Percentiles rank a stretch among this genome's conserved stretches.
These are phyloP conservation scores for Colletotrichum lentis DNA, from an alignment of 2,329 filamentous ascomycete species.

Conservation along the genomic window DNA sequence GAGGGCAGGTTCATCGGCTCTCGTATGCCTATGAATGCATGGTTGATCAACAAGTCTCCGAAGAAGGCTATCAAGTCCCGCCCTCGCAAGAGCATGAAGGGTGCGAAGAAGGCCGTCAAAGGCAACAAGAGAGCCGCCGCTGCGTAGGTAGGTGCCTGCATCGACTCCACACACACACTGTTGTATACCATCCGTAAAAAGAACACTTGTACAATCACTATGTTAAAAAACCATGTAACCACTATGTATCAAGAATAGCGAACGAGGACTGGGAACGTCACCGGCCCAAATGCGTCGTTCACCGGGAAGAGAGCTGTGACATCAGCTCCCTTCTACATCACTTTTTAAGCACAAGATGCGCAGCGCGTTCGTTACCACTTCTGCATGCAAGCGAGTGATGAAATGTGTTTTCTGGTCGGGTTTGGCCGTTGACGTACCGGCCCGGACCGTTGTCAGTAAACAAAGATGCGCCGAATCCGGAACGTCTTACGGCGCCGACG, in stretches of 20 bases:
- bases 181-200: constrained; percentile 5
- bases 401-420: not conserved
- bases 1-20: constrained; percentile 80
- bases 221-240: constrained; percentile 1
- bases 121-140: constrained; percentile 41
- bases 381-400: constrained; percentile 3
- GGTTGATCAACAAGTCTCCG: constrained; percentile 67
- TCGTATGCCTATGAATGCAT: constrained; percentile 75
- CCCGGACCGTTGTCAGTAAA: constrained; percentile 21
- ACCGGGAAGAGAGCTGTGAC: not conserved
- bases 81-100: constrained; percentile 76
- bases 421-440: not conserved
- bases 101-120: constrained; percentile 63
- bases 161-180: not conserved
- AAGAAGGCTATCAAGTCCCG: constrained; percentile 60
- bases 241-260: not conserved
- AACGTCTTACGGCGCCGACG: constrained; percentile 14
- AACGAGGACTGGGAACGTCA: not conserved
- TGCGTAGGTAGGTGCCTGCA: constrained; percentile 6
- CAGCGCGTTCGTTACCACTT: not conserved
- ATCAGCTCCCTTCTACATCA: not conserved
- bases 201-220: not conserved
- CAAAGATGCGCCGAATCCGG: constrained; percentile 16
- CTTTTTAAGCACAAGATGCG: not conserved
- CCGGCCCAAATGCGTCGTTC: not conserved